A percentile compares a stretch with the other conserved stretches of the same genome.
Evolutionary conservation across 2,329 filamentous ascomycete species (phyloP).

Genomic region (Xylaria sp.): DNA sequence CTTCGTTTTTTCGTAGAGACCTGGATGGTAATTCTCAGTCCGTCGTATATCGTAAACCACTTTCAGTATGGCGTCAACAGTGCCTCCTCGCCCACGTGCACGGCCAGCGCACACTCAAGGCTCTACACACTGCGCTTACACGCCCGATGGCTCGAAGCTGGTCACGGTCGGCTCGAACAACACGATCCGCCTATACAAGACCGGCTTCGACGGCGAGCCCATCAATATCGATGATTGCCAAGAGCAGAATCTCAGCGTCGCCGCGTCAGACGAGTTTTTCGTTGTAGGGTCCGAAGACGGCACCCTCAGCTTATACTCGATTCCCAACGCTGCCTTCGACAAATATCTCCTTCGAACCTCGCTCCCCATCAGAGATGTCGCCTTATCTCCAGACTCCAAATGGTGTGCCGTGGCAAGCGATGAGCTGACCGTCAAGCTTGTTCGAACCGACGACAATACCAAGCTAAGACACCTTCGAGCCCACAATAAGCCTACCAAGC

Average conservation of each 20-base stretch:
- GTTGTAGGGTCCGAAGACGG: conserved; percentile 93
- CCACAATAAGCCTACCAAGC: conserved; percentile 88
- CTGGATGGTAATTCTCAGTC: neutral
- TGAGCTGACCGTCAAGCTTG: conserved; percentile 89
- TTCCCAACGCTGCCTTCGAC: conserved; percentile 78
- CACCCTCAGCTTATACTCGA: conserved; percentile 93
- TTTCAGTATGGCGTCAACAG: conserved; percentile 54
- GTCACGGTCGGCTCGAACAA: conserved; percentile 95
- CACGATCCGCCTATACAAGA: conserved; percentile 90
- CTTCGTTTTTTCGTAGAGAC: neutral
- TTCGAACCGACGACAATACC: conserved; percentile 82
- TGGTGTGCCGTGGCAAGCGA: conserved; percentile 98
- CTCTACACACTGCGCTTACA: conserved; percentile 88
- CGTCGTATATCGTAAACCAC: neutral
- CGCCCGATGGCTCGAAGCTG: conserved; percentile 84
- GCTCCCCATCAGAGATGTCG: conserved; percentile 87
- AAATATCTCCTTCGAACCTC: conserved; percentile 84
- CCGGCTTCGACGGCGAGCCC: conserved; percentile 91
- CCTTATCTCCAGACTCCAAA: conserved; percentile 80
- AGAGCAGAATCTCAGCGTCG: conserved; percentile 85
- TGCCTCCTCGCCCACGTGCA: conserved; percentile 65
- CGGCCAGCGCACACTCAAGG: conserved; percentile 85
- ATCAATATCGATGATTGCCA: conserved; percentile 90
- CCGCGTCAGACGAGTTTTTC: conserved; percentile 82
- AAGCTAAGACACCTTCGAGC: conserved; percentile 83